phyloP scores from a whole-genome alignment of 371 early-diverging fungal species.

The Cokeromyces recurvatus region DNA sequence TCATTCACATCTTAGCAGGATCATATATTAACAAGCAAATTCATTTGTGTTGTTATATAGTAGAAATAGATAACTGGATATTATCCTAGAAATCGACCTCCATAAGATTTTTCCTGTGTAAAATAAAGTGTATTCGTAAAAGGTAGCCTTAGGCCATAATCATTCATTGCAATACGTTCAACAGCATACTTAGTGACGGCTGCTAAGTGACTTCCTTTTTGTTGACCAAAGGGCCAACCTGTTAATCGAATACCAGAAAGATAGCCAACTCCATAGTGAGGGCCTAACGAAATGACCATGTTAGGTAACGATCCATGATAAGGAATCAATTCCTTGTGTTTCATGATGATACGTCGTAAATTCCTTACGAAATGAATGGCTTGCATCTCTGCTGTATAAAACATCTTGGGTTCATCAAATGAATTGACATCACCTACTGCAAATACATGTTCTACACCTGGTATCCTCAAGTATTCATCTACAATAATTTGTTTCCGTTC shows the following conservation, averaged over 20 bases:
- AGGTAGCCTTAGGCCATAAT: constrained; percentile 14
- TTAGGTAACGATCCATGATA: constrained; percentile 16
- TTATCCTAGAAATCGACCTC: too few relatives aligned
- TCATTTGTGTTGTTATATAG: too few relatives aligned
- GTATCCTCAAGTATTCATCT: constrained; percentile 22
- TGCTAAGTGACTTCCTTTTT: constrained; percentile 24
- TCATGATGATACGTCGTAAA: constrained; percentile 4
- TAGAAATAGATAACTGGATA: too few relatives aligned
- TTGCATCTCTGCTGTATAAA: constrained; percentile 42
- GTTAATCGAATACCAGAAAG: constrained; percentile 15
- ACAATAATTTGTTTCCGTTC: constrained; percentile 23
- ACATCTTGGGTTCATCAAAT: constrained; percentile 35
- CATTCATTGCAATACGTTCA: constrained; percentile 31
- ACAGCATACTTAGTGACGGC: constrained; percentile 19
- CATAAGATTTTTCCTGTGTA: constrained; percentile 9
- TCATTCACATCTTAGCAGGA: too few relatives aligned
- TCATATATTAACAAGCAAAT: too few relatives aligned
- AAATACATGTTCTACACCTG: constrained; percentile 16
- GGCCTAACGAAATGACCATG: constrained; percentile 35
- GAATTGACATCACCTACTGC: constrained; percentile 33
- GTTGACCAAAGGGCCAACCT: constrained; percentile 24
- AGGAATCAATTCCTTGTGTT: constrained; percentile 5
- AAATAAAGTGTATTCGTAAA: constrained; percentile 20
- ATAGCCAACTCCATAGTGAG: constrained; percentile 19
- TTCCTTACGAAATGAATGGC: constrained; percentile 27